Evolutionary conservation across 2,329 filamentous ascomycete species (phyloP), one percentile per base, ranked within the genome.

Genomic region (Grosmannia huntii): DNA sequence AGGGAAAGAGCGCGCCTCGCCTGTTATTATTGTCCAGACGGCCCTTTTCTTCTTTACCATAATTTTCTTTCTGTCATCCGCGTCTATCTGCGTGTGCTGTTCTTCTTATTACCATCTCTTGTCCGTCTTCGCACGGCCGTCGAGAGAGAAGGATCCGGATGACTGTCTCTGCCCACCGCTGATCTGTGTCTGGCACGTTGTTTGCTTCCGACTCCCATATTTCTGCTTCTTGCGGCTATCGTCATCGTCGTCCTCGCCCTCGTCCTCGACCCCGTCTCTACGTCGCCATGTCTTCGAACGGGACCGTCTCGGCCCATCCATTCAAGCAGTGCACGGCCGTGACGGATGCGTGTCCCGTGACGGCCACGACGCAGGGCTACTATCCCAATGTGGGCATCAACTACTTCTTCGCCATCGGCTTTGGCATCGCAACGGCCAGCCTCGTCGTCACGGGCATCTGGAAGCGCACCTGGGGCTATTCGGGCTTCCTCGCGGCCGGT

Each of bases 391-490:
- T 75, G n/a, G 75, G 76, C 53, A 75, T 79, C 62, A 81, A 82
- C 66, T 71, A 75, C 63, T 78, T 83, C 65, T 79, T 81, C 66
- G 69, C 75, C 49, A 68, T 74, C 56, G 72, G 70, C 23, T 84
- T 81, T 60, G 78, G 71, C 9, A 46, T 78, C 3, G 70, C 72
- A 9, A 64, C 72, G 10, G 52, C 81, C 31, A 69, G 66, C 11
- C 71, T 78, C 28, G 53, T 77, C 21, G 66, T 63, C 44, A 62
- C 76, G 11, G 78, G 78, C 5, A 63, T 77, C 16, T 73, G 73
- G 69, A 76, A 77, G 65, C 74, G 71, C 64, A 83, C 79, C 12
- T 84, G 79, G 77, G 75, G 76, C 0, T 84, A 77, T 63, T 77
- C 73, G 65, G 66, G 65, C 2, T 76, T 78, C 21, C 67, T 83